Percentiles rank a stretch among this genome's conserved stretches.
phyloP scores from a whole-genome alignment of 805 yeast species.

The Yamadazyma laniorum region DNA sequence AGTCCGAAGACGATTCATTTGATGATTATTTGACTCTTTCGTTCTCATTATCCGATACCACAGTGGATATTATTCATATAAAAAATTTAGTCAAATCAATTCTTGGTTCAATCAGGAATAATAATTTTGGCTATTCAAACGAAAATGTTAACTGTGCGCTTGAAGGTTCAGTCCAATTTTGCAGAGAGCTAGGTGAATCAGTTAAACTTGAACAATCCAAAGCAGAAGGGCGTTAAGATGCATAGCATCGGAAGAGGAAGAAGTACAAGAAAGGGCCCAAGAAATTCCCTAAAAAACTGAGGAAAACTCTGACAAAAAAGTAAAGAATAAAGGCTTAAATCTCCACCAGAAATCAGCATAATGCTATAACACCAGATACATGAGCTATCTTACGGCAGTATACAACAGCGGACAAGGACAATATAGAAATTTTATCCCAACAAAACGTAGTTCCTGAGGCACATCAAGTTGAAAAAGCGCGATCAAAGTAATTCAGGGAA shows the following conservation, averaged over 20 bases:
- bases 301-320: too few species aligned
- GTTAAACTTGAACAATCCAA: too few species aligned
- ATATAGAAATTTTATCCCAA: too few species aligned
- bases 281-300: background rate
- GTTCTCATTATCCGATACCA: constrained; percentile 35
- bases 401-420: too few species aligned
- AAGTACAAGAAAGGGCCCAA: background rate
- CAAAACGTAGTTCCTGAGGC: too few species aligned
- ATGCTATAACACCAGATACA: too few species aligned
- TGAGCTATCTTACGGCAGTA: too few species aligned
- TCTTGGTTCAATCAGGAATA: constrained; percentile 4
- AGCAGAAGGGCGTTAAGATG: too few species aligned
- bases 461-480: too few species aligned
- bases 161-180: constrained; percentile 23
- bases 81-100: constrained; percentile 29
- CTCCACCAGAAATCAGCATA: too few species aligned
- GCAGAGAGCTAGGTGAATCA: constrained; percentile 23
- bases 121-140: constrained; percentile 18
- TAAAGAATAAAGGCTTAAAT: too few species aligned
- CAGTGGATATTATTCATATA: constrained; percentile 33
- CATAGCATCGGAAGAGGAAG: background rate
- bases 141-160: constrained; percentile 33
- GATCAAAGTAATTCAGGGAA: too few species aligned
- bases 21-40: constrained; percentile 33
- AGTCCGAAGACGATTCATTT: constrained; percentile 6